phyloP scores from a whole-genome alignment of 306 rosid genomes.

The Trifolium subterraneum region DNA sequence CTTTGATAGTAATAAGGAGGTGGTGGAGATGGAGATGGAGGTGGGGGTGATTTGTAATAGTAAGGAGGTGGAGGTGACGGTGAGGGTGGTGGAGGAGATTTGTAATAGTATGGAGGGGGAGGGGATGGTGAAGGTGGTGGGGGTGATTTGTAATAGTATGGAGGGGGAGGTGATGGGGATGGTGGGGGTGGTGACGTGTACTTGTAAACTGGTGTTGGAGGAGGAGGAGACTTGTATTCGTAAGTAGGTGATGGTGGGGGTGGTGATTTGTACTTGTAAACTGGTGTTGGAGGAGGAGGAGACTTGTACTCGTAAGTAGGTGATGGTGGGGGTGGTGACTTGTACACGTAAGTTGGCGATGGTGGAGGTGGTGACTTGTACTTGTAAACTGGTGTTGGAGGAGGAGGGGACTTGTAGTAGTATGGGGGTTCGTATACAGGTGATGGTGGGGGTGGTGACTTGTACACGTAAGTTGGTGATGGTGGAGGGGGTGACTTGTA shows the following conservation, averaged over 20 bases:
- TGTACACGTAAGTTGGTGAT: constrained; percentile 37
- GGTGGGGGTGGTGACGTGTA: constrained; percentile 47
- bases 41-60: constrained; percentile 51
- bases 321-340: constrained; percentile 14
- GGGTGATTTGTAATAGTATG: constrained; percentile 51
- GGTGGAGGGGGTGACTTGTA: constrained; percentile 52
- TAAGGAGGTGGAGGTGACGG: constrained; percentile 47
- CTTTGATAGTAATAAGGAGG: constrained; percentile 49
- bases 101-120: constrained; percentile 47
- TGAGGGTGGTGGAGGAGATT: constrained; percentile 41
- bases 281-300: constrained; percentile 12
- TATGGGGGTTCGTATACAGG: constrained; percentile 16
- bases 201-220: constrained; percentile 31
- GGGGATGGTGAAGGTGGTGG: constrained; percentile 45
- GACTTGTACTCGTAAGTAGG: constrained; percentile 30
- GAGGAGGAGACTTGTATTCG: constrained; percentile 24
- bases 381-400: constrained; percentile 37
- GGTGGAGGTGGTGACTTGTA: constrained; percentile 57
- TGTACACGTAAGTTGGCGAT: background rate
- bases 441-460: constrained; percentile 25
- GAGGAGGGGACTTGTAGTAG: constrained; percentile 39
- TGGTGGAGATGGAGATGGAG: constrained; percentile 37
- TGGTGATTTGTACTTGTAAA: constrained; percentile 10
- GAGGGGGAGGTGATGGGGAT: constrained; percentile 21
- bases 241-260: constrained; percentile 34